phyloP scores from a whole-genome alignment of 176 grass and related monocot genomes.

The Pontederia crassipes region DNA sequence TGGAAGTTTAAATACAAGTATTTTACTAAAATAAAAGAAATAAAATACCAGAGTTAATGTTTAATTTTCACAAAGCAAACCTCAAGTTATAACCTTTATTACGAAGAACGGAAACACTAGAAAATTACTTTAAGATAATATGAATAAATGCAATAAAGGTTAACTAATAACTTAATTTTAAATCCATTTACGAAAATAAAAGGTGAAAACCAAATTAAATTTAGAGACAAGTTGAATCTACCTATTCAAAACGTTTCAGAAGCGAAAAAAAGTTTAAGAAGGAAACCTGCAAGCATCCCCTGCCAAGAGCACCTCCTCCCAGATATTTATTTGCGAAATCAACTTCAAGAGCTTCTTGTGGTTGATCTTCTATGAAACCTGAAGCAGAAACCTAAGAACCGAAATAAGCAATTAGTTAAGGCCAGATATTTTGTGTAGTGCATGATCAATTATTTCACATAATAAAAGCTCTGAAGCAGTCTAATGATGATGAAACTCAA shows the following conservation, averaged over 20 bases:
- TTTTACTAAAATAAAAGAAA: neutral
- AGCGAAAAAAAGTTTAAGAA: constrained; percentile 25
- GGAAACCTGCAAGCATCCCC: constrained; percentile 86
- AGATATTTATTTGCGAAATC: constrained; percentile 97
- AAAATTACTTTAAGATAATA: too few relatives aligned
- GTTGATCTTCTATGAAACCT: constrained; percentile 90
- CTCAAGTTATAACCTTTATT: too few relatives aligned
- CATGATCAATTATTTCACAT: neutral
- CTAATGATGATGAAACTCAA: neutral
- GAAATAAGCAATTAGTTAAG: constrained; percentile 7
- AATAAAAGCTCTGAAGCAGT: neutral
- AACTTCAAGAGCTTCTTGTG: constrained; percentile 63
- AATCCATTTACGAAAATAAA: neutral
- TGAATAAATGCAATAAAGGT: too few relatives aligned
- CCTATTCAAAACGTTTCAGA: constrained; percentile 29
- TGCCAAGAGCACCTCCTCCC: constrained; percentile 79
- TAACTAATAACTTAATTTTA: too few relatives aligned
- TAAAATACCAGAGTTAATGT: neutral
- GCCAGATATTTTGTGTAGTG: too few relatives aligned
- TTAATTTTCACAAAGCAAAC: too few relatives aligned
- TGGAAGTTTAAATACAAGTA: neutral
- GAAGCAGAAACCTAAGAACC: constrained; percentile 59
- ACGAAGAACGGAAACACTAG: too few relatives aligned
- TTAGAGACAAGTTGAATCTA: constrained; percentile 20
- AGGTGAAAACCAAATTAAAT: constrained; percentile 7